Conservation (phyloP, 225 moss, liverwort and hornwort species). For the Sphagnum contortum region DNA sequence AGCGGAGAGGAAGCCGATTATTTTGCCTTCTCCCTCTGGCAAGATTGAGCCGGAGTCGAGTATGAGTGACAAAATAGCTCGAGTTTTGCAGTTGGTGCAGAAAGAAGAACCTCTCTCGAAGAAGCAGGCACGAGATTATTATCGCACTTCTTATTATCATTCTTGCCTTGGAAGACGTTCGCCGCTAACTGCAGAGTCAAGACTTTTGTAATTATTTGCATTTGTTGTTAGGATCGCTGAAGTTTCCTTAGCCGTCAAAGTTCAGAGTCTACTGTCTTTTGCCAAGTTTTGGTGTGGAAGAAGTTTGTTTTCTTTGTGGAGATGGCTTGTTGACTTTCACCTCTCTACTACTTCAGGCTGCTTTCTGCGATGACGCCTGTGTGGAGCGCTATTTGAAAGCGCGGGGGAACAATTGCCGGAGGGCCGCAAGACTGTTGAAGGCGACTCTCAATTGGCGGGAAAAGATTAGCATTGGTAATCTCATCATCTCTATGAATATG, state of each 20-base stretch:
- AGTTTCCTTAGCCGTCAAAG: neutral
- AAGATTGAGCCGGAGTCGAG: conserved; percentile 49
- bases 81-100: conserved; percentile 43
- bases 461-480: conserved; percentile 71
- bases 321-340: neutral
- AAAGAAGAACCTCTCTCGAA: conserved; percentile 39
- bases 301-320: neutral
- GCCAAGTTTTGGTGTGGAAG: neutral
- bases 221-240: neutral
- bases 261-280: neutral
- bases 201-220: neutral
- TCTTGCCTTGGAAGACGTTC: too few species aligned
- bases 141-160: conserved; percentile 1
- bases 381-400: conserved; percentile 69
- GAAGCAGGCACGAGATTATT: conserved; percentile 33
- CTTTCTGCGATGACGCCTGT: conserved; percentile 73
- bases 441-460: conserved; percentile 79
- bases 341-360: conserved; percentile 30
- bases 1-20: too few species aligned
- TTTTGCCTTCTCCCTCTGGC: conserved; percentile 13
- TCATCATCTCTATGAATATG: neutral
- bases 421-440: conserved; percentile 76
- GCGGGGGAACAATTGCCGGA: conserved; percentile 58
- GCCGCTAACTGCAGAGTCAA: neutral
- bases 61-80: conserved; percentile 36